A percentile compares a stretch with the other conserved stretches of the same genome.
Evolutionary conservation across 2,329 filamentous ascomycete genomes (phyloP).

Genomic region (Talaromyces sp.): DNA sequence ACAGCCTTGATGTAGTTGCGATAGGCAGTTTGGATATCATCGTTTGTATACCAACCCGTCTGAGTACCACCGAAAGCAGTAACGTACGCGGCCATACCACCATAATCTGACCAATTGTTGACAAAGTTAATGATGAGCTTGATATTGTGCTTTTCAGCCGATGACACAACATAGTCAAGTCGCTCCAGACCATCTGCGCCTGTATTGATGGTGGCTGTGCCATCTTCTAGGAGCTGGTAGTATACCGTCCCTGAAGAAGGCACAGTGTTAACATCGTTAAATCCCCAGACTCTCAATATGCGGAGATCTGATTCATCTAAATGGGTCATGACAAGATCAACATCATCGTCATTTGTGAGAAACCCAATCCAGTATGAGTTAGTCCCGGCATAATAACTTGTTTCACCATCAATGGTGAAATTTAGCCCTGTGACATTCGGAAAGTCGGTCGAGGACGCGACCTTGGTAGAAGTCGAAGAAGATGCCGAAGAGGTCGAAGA

Average conservation of each 20-base stretch:
- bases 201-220: constrained; percentile 61
- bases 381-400: constrained; percentile 51
- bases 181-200: constrained; percentile 64
- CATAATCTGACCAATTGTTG: constrained; percentile 72
- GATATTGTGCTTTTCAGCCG: constrained; percentile 61
- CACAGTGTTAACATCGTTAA: constrained; percentile 51
- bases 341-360: constrained; percentile 52
- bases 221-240: constrained; percentile 44
- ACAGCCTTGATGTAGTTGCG: constrained; percentile 63
- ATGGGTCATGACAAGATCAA: constrained; percentile 45
- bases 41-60: constrained; percentile 61
- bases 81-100: constrained; percentile 64
- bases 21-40: constrained; percentile 59
- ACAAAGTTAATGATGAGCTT: constrained; percentile 63
- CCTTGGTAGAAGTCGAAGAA: background rate
- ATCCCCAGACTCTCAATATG: constrained; percentile 58
- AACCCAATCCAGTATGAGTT: constrained; percentile 59
- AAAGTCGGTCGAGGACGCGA: constrained; percentile 18
- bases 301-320: constrained; percentile 48
- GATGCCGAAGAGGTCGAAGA: constrained; percentile 6
- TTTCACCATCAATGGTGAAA: constrained; percentile 45
- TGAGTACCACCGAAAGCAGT: constrained; percentile 57
- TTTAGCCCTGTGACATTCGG: constrained; percentile 28
- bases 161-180: constrained; percentile 65
- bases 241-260: constrained; percentile 49